Conservation (phyloP, 345 rosid genomes). For the Psidium friedrichsthalianum region DNA sequence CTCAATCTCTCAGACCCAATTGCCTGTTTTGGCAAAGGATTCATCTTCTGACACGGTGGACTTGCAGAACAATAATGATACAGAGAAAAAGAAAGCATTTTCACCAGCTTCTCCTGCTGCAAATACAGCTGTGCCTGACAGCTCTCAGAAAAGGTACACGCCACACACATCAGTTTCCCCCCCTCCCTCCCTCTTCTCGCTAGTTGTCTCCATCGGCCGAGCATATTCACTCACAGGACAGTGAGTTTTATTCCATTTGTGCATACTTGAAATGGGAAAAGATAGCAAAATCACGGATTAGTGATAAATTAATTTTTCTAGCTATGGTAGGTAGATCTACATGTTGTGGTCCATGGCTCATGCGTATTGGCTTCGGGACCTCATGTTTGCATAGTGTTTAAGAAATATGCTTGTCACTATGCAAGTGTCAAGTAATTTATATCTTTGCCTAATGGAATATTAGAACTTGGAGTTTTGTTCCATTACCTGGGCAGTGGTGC, state of each 20-base stretch:
- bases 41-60: background rate
- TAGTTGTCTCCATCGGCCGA: background rate
- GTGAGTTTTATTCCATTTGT: background rate
- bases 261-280: too few species aligned
- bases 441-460: background rate
- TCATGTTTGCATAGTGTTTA: background rate
- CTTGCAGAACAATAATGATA: background rate
- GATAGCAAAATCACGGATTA: background rate
- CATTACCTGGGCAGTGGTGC: background rate
- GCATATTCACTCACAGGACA: background rate
- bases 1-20: conserved; percentile 1
- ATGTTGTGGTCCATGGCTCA: background rate
- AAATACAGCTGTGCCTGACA: conserved; percentile 38
- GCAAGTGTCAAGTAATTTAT: background rate
- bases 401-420: background rate
- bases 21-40: background rate
- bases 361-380: background rate
- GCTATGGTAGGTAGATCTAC: background rate
- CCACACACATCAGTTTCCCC: background rate
- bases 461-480: background rate
- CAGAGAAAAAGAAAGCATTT: conserved; percentile 25
- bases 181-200: background rate
- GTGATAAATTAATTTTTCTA: background rate
- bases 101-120: conserved; percentile 3
- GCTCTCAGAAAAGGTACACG: conserved; percentile 59